Conservation (phyloP, 2,329 filamentous ascomycete genomes). For the Apiospora arundinis region DNA sequence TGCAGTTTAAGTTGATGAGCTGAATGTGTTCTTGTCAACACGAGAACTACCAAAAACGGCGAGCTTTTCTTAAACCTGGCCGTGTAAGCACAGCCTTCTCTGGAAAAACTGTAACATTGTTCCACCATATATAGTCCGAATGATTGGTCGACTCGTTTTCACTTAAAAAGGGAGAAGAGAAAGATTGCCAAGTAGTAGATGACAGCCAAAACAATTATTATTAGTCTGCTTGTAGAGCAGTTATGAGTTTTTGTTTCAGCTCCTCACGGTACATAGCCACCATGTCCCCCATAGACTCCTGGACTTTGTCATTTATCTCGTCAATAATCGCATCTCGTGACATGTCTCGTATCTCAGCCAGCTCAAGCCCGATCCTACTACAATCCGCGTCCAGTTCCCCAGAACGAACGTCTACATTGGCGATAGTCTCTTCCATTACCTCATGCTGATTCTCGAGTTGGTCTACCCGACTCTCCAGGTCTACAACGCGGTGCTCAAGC, state of each 20-base stretch:
- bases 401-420: neutral
- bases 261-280: neutral
- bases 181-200: neutral
- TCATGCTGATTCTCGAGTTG: neutral
- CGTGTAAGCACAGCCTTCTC: too few relatives aligned
- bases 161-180: neutral
- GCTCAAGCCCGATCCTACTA: neutral
- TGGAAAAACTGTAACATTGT: too few relatives aligned
- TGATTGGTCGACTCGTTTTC: too few relatives aligned
- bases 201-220: neutral
- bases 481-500: neutral
- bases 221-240: neutral
- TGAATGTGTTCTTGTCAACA: too few relatives aligned
- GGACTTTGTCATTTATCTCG: neutral
- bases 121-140: too few relatives aligned
- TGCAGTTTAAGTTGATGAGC: too few relatives aligned
- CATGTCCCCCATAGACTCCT: neutral
- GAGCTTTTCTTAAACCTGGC: too few relatives aligned
- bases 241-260: neutral
- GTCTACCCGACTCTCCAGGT: neutral
- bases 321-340: conserved; percentile 7
- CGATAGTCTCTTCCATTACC: neutral
- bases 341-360: conserved; percentile 3
- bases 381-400: neutral
- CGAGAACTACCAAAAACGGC: too few relatives aligned